Conservation (phyloP, 176 grass and related monocot genomes). For the Aegilops tauschii region DNA sequence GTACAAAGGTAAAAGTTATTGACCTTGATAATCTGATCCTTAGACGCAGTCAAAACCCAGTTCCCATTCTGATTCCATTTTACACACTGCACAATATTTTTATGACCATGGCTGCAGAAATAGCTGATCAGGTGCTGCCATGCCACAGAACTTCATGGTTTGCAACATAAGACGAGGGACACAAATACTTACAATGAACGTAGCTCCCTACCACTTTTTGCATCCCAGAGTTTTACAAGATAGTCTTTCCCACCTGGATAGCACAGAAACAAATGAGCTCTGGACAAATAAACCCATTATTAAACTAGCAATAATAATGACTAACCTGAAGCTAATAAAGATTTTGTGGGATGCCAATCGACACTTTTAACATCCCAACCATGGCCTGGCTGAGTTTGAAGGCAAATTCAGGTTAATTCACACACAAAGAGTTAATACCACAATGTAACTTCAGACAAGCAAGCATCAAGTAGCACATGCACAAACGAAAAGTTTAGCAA, state of each 20-base stretch:
- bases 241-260: slow-evolving; percentile 91
- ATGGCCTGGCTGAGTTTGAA: slow-evolving; percentile 97
- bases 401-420: slow-evolving; percentile 63
- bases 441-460: slow-evolving; percentile 2
- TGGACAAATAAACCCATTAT: slow-evolving; percentile 21
- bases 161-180: slow-evolving; percentile 27
- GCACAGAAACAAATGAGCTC: slow-evolving; percentile 31
- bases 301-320: slow-evolving; percentile 18
- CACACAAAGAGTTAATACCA: slow-evolving; percentile 25
- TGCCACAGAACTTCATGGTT: slow-evolving; percentile 21
- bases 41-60: slow-evolving; percentile 96
- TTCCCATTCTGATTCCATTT: slow-evolving; percentile 99
- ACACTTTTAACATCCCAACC: slow-evolving; percentile 99
- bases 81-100: slow-evolving; percentile 97
- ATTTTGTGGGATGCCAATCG: slow-evolving; percentile 98
- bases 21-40: slow-evolving; percentile 99
- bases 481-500: slow-evolving; percentile 40
- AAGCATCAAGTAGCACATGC: slow-evolving; percentile 17
- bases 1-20: slow-evolving; percentile 20
- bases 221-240: slow-evolving; percentile 99
- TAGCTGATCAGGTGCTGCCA: slow-evolving; percentile 16
- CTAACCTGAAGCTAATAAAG: slow-evolving; percentile 95
- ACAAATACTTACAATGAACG: slow-evolving; percentile 73
- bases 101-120: slow-evolving; percentile 91
- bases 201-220: slow-evolving; percentile 80